Base-by-base conservation (phyloP, 306 rosid species). In the Trifolium subterraneum region DNA sequence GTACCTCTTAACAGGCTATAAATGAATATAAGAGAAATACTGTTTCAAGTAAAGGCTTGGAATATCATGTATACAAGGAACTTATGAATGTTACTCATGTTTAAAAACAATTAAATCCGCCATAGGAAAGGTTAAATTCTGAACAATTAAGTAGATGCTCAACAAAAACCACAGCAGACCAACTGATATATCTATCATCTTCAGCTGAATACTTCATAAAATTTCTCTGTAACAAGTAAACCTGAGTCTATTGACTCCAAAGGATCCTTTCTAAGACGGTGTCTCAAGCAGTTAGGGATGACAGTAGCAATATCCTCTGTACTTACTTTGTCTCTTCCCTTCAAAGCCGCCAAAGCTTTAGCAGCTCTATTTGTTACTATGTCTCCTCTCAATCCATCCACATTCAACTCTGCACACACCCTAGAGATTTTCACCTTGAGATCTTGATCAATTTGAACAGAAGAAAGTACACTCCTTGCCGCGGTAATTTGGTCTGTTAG, bases 351-450 rank as follows among this genome's bases (percentile, higher is more conserved):
- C 69, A 93, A 83, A 39, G 97, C 98, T 78, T 88, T 89, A 22
- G 98, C 96, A 74, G 98, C 96, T 74, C 98, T 85, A 52, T 93
- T 91, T 44, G 91, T 78, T 50, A 93, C 97, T 67, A 91, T 93
- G 72, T 93, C 98, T 78, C 98, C 98, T 86, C 98, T 87, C 84
- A 93, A 82, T 73, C 98, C 97, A 55, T 93, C 98, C 9, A 93
- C 97, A 73, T 93, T 93, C 86, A 93, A 77, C 42, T 93, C 98
- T 23, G 96, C 54, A 45, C 98, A 93, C 64, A 93, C 98, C 81
- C 66, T 83, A 3, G 98, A 93, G 84, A 90, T 91, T 64, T 91
- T 93, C 59, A 93, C 93, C 85, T 93, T 91, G 65, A 90, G 86
- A 62, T 91, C 90, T 8, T 64, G 97, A 70, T 88, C 91, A 19